Evolutionary conservation across 495 filamentous ascomycete genomes (phyloP).

Genomic region (Aspergillus bertholletiae): DNA sequence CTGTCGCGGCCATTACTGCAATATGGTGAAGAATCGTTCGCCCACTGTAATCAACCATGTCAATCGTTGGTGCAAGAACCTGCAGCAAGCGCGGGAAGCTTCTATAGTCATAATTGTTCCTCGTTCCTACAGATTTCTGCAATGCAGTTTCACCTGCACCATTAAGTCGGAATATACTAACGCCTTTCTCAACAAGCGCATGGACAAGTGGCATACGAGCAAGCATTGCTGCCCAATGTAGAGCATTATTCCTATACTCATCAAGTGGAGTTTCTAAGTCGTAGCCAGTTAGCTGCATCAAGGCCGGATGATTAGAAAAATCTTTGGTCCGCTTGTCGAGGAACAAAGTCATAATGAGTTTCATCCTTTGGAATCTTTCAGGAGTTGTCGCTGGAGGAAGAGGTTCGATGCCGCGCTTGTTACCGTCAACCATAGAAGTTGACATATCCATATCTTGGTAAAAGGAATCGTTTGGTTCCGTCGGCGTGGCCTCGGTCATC

Average conservation of each 20-base stretch:
- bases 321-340: conserved; percentile 64
- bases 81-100: conserved; percentile 84
- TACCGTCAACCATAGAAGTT: conserved; percentile 49
- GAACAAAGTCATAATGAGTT: conserved; percentile 83
- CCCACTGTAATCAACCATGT: conserved; percentile 81
- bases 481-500: conserved; percentile 61
- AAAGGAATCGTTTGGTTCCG: conserved; percentile 85
- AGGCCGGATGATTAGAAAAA: conserved; percentile 61
- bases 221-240: conserved; percentile 97
- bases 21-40: conserved; percentile 95
- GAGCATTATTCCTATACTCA: conserved; percentile 75
- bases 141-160: conserved; percentile 84
- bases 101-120: conserved; percentile 83
- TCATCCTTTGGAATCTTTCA: conserved; percentile 68
- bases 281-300: conserved; percentile 66
- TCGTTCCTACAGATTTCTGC: conserved; percentile 81
- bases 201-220: conserved; percentile 77
- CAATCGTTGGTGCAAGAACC: conserved; percentile 83
- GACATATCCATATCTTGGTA: conserved; percentile 57
- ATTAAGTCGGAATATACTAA: conserved; percentile 83
- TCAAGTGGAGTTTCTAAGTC: conserved; percentile 92
- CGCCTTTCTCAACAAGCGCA: conserved; percentile 75
- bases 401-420: conserved; percentile 60
- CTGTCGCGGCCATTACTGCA: conserved; percentile 88
- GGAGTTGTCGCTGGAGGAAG: conserved; percentile 64